Evolutionary conservation across 257 asterid species (phyloP), one percentile per base, ranked within the genome.

Genomic region (Solanum paucissectum): DNA sequence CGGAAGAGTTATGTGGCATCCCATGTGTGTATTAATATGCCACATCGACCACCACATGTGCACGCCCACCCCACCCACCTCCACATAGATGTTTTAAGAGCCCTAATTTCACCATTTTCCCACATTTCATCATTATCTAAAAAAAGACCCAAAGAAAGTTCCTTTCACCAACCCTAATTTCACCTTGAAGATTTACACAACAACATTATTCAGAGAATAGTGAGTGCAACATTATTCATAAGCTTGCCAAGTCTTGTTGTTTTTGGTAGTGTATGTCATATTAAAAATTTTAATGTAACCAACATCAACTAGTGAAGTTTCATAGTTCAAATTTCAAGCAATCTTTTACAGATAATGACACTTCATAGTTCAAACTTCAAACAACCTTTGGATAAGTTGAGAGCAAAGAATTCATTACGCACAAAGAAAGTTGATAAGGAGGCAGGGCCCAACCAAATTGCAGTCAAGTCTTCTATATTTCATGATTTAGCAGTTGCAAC

Each of bases 401-500:
- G 75, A 91, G 55, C 73, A 34, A 91, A 86, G 87, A 88, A 83
- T 21, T 38, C 86, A 34, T 58, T 74, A 44, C 86, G 42, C 73
- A 69, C 88, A 40, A 49, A 85, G 68, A 92, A 92, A 34, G 89
- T 93, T 32, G 88, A 42, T 38, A 93, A 91, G 85, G 96, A 90
- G 60, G 98, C 91, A 71, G 92, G 94, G 21, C 90, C 95, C 55
- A 87, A 89, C 81, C 94, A 94, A 92, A 94, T 94, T 34, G 96
- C 96, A 33, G 97, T 95, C 85, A 97, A 90, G 95, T 94, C 95
- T 71, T 97, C 95, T 87, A 86, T 96, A 52, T 97, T 93, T 87
- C 94, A 93, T 29, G 98, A 95, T 88, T 92, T 97, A 91, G 98
- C 98, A 14, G 95, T 92, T 68, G 98, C 99, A 38, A 93, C 98